Evolutionary conservation across 169 alveolate genomes (phyloP).

Genomic region (Plasmodium gallinaceum): DNA sequence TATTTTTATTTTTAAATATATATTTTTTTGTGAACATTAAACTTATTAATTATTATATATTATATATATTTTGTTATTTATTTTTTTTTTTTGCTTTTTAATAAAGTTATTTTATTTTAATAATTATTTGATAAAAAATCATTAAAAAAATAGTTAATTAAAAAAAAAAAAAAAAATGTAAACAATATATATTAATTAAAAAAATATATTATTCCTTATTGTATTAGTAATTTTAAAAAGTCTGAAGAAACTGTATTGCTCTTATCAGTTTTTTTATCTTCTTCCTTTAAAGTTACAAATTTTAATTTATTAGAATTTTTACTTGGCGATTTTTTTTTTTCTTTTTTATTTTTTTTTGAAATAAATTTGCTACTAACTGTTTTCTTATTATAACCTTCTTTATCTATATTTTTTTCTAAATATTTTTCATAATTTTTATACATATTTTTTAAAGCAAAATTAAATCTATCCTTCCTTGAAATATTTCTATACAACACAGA

Average conservation of each 20-base stretch:
- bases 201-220: neutral
- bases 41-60: too few species aligned
- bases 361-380: neutral
- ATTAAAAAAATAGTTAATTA: neutral
- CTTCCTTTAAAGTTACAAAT: constrained; percentile 6
- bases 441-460: constrained; percentile 41
- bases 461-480: constrained; percentile 43
- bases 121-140: neutral
- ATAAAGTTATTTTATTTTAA: neutral
- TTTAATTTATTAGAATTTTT: neutral
- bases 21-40: too few species aligned
- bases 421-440: constrained; percentile 54
- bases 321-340: neutral
- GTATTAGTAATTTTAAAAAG: constrained; percentile 10
- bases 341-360: neutral
- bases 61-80: neutral
- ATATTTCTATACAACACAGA: constrained; percentile 37
- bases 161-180: constrained; percentile 8
- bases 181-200: neutral
- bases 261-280: neutral
- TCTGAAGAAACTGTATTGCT: constrained; percentile 32
- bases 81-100: constrained; percentile 1
- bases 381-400: neutral
- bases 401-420: constrained; percentile 3
- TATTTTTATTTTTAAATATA: neutral